phyloP scores from a whole-genome alignment of 2,329 filamentous ascomycete species.

The Xylaria sp. region DNA sequence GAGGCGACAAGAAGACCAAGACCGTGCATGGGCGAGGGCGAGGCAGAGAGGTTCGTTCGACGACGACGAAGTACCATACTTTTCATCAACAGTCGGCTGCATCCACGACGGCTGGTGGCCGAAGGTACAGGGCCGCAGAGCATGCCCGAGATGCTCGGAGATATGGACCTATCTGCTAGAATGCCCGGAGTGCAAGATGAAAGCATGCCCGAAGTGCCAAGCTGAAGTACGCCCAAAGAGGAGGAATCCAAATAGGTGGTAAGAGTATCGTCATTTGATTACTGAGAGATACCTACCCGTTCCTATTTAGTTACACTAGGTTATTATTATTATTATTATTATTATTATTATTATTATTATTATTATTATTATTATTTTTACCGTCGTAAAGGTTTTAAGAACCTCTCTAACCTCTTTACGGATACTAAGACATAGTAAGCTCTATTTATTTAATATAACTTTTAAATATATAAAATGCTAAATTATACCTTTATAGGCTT shows the following conservation, averaged over 20 bases:
- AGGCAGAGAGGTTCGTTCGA: neutral
- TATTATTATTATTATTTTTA: no score
- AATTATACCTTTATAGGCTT: no score
- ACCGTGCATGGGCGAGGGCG: neutral
- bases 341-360: no score
- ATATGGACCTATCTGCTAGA: constrained; percentile 8
- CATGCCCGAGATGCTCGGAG: neutral
- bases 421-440: no score
- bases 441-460: no score
- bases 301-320: neutral
- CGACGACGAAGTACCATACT: neutral
- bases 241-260: neutral
- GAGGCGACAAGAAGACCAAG: constrained; percentile 6
- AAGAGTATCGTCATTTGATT: no score
- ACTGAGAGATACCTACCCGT: no score
- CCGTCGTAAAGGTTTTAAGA: no score
- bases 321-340: neutral
- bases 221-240: neutral
- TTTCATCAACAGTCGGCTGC: neutral
- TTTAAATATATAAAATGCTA: no score
- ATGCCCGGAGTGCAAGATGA: constrained; percentile 7
- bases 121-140: neutral
- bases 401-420: no score
- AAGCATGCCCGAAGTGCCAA: constrained; percentile 9
- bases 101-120: constrained; percentile 10